Evolutionary conservation across 768 basidiomycete genomes (phyloP).

Genomic region (Boletus eberwhitei): DNA sequence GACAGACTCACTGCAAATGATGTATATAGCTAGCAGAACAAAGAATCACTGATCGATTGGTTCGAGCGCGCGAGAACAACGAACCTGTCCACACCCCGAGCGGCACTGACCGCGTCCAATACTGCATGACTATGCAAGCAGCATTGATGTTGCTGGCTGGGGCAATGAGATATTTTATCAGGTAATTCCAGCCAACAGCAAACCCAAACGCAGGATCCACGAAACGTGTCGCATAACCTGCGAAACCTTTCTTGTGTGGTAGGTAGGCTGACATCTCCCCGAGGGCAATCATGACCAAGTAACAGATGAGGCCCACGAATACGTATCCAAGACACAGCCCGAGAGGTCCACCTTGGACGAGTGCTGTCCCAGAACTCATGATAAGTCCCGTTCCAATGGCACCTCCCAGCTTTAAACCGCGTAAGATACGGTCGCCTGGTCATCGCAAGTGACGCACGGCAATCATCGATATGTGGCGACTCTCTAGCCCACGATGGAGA

Average conservation of each 20-base stretch:
- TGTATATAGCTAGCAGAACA: background rate
- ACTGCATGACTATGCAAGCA: slow-evolving; percentile 28
- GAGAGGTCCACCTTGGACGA: slow-evolving; percentile 57
- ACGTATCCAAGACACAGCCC: slow-evolving; percentile 41
- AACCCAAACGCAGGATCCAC: slow-evolving; percentile 69
- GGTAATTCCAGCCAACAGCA: slow-evolving; percentile 48
- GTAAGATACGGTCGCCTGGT: background rate
- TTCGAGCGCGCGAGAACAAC: background rate
- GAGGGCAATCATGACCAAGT: slow-evolving; percentile 55
- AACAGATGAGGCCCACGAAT: slow-evolving; percentile 58
- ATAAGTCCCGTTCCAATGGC: slow-evolving; percentile 58
- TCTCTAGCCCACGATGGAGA: slow-evolving; percentile 51
- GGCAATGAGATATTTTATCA: slow-evolving; percentile 62
- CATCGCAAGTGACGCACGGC: slow-evolving; percentile 34
- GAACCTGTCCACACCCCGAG: slow-evolving; percentile 6
- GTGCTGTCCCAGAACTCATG: slow-evolving; percentile 59
- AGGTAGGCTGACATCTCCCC: slow-evolving; percentile 40
- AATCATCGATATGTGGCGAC: slow-evolving; percentile 60
- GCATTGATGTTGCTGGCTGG: slow-evolving; percentile 68
- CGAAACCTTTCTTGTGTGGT: slow-evolving; percentile 59
- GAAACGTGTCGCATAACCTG: slow-evolving; percentile 65
- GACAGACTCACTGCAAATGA: background rate
- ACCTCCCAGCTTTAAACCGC: slow-evolving; percentile 39
- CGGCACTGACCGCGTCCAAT: slow-evolving; percentile 1
- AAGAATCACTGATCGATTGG: background rate